Conservation (phyloP, 2,329 filamentous ascomycete species). For the Xylariaceae sp. region DNA sequence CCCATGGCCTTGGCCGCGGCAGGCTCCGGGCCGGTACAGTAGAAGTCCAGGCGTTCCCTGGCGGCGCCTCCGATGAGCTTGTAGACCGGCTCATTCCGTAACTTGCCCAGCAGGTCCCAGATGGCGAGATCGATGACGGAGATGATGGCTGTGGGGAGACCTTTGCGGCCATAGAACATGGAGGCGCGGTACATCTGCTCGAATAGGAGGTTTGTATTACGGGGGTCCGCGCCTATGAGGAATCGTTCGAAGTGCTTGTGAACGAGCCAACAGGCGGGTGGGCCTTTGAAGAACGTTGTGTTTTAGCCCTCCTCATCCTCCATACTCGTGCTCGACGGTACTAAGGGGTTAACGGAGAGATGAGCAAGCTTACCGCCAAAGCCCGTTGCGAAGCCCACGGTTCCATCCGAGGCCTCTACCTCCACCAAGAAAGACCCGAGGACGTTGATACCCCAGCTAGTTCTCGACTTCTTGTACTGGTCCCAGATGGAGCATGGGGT, state of each 20-base stretch:
- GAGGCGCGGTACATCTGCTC: conserved; percentile 95
- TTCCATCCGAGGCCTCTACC: conserved; percentile 82
- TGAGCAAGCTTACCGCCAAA: conserved; percentile 62
- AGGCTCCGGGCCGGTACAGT: conserved; percentile 89
- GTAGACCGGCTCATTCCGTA: conserved; percentile 89
- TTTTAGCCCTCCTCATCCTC: conserved; percentile 1
- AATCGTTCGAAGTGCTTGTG: conserved; percentile 93
- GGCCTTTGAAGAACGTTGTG: conserved; percentile 46
- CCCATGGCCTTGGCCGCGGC: conserved; percentile 76
- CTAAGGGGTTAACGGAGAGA: too few species aligned
- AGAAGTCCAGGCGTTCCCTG: conserved; percentile 77
- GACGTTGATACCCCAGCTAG: conserved; percentile 94
- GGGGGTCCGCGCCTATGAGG: conserved; percentile 79
- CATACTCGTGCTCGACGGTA: not conserved
- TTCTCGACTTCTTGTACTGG: conserved; percentile 79
- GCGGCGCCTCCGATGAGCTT: conserved; percentile 91
- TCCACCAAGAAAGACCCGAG: conserved; percentile 88
- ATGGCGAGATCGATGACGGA: conserved; percentile 89
- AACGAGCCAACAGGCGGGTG: conserved; percentile 88
- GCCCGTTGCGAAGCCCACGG: conserved; percentile 88
- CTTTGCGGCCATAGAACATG: conserved; percentile 96
- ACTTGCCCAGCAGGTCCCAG: conserved; percentile 89
- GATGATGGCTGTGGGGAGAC: conserved; percentile 82
- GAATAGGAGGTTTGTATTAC: conserved; percentile 86
- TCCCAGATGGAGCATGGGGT: conserved; percentile 90